Conservation (phyloP, 768 basidiomycete genomes). For the Mycena indigotica region DNA sequence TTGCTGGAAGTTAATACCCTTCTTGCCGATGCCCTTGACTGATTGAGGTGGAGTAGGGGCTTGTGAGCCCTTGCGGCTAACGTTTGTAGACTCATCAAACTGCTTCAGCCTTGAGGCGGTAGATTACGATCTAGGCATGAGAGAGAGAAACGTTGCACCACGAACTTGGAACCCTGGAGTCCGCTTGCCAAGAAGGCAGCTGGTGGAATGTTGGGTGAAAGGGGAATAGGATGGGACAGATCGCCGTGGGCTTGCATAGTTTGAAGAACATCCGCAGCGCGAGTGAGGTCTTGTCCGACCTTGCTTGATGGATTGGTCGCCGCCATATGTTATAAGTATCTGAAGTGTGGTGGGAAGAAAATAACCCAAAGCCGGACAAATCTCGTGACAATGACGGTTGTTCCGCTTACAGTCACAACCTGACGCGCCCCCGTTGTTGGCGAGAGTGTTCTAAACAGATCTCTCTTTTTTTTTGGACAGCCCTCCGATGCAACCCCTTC, state of each 20-base stretch:
- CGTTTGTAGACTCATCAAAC: constrained; percentile 74
- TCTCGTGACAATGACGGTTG: background rate
- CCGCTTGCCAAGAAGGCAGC: constrained; percentile 73
- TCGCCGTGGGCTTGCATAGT: constrained; percentile 47
- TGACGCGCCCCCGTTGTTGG: no score
- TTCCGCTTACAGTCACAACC: background rate
- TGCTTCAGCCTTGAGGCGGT: constrained; percentile 61
- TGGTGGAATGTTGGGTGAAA: constrained; percentile 50
- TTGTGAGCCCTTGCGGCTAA: constrained; percentile 70
- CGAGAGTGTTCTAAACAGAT: background rate
- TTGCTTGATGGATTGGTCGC: constrained; percentile 24
- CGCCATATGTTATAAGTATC: constrained; percentile 27
- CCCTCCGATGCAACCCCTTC: background rate
- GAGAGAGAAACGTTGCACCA: background rate
- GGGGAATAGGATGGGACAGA: constrained; percentile 30
- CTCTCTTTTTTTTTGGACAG: background rate
- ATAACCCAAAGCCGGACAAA: background rate
- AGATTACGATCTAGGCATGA: constrained; percentile 1
- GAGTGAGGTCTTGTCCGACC: constrained; percentile 49
- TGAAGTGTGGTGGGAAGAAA: background rate
- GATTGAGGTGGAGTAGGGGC: constrained; percentile 79
- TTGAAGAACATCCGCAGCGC: constrained; percentile 54
- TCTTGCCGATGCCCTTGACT: constrained; percentile 87
- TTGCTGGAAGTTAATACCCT: constrained; percentile 70
- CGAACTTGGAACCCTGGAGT: constrained; percentile 18